Base-by-base conservation (phyloP, 176 grass and related monocot genomes). In the Thinopyrum elongatum region DNA sequence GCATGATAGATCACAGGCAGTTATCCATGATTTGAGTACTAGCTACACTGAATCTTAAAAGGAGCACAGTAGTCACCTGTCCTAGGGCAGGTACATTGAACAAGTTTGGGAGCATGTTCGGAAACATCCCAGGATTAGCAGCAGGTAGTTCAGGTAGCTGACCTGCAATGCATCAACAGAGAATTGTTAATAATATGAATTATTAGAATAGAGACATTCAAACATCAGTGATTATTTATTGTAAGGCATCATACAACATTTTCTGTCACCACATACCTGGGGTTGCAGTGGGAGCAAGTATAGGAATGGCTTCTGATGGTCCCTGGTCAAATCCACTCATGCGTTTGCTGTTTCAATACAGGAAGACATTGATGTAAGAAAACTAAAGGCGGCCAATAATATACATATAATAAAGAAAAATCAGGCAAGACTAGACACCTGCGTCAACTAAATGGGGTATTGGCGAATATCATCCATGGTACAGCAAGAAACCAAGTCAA, bases 251-350 rank as follows among this genome's bases (percentile, higher is more conserved):
- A 65, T 19, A 22, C 49, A 42, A 59, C 34, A 19, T 39, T 38
- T 29, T 5, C 47, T 67, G 71, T 42, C 8, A 86, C 57, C n/a
- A 86, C 57, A 59, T 95, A 91, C 93, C 95, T 83, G 95, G 66
- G 29, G 69, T 29, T 58, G 73, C 65, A 67, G 39, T 72, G 79
- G 81, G 53, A 86, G 90, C 23, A 70, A 71, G 76, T 41, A 49
- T 72, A 73, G 91, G 90, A 30, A 94, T 29, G 22, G 83, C 64
- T 72, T 77, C 46, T 34, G 89, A 66, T 70, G 88, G 79, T 58
- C 85, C 91, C 90, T 91, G 89, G 84, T 98, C 96, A 94, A 98
- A 98, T 58, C 96, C 96, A 42, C 96, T 98, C 41, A 85, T 78
- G 0, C 93, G 89, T 80, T 95, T 98, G 73, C 96, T 98, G 93